Conservation (phyloP, 306 rosid genomes). For the Prunus campanulata region DNA sequence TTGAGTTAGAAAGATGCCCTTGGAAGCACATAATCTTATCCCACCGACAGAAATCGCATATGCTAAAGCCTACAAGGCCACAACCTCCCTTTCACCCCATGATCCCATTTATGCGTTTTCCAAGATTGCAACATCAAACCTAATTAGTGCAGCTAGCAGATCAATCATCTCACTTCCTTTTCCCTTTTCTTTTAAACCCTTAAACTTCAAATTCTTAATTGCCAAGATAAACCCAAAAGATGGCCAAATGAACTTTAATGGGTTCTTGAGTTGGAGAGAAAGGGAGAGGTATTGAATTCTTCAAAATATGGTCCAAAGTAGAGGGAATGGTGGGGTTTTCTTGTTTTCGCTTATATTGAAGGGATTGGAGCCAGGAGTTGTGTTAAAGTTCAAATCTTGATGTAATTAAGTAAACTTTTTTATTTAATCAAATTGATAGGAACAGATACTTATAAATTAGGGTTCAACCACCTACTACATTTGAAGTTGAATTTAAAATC, state of each 20-base stretch:
- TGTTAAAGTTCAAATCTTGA: not conserved
- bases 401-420: not conserved
- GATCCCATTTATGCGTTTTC: not conserved
- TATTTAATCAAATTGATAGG: not conserved
- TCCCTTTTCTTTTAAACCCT: not conserved
- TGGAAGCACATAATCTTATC: not conserved
- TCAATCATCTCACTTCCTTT: not conserved
- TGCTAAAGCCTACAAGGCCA: not conserved
- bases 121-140: not conserved
- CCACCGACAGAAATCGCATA: constrained; percentile 7
- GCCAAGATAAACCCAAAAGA: not conserved
- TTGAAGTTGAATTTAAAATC: not conserved
- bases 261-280: not conserved
- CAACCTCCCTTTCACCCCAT: not conserved
- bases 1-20: constrained; percentile 15
- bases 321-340: not conserved
- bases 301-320: not conserved
- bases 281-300: not conserved
- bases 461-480: constrained; percentile 6
- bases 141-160: not conserved
- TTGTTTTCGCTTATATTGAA: not conserved
- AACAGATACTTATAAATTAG: not conserved
- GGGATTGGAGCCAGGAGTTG: not conserved
- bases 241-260: not conserved
- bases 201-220: not conserved